phyloP scores from a whole-genome alignment of 192 early-diverging fungal species.

The Phlyctochytrium bullatum region DNA sequence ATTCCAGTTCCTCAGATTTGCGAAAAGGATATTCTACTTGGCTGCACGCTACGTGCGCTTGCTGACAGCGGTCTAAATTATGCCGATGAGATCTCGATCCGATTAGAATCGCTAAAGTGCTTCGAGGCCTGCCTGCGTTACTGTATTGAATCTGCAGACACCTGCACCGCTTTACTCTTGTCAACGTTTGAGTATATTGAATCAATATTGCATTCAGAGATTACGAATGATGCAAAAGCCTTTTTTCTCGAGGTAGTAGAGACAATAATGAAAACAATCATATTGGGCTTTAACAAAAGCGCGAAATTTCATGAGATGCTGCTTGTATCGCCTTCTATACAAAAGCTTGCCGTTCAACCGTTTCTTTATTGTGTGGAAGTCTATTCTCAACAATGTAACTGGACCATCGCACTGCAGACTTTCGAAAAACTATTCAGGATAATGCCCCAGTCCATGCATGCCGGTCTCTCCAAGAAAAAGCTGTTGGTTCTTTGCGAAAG shows the following conservation, averaged over 20 bases:
- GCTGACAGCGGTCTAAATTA: slow-evolving; percentile 7
- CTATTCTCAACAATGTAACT: slow-evolving; percentile 9
- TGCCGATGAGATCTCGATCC: slow-evolving; percentile 1
- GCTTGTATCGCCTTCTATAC: not conserved
- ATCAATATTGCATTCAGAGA: not conserved
- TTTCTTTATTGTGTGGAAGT: slow-evolving; percentile 9
- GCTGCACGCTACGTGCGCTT: slow-evolving; percentile 1
- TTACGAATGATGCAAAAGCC: not conserved
- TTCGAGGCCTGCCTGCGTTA: not conserved
- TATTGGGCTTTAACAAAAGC: slow-evolving; percentile 5
- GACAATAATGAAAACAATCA: slow-evolving; percentile 1
- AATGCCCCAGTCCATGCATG: slow-evolving; percentile 10
- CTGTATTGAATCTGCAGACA: not conserved
- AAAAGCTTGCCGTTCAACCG: slow-evolving; percentile 4
- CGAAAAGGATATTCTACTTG: slow-evolving; percentile 7
- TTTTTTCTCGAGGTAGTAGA: slow-evolving; percentile 4
- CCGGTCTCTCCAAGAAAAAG: slow-evolving; percentile 7
- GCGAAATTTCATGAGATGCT: slow-evolving; percentile 7
- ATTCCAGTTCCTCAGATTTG: not conserved
- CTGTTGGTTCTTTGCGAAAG: slow-evolving; percentile 7
- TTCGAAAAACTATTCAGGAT: slow-evolving; percentile 16
- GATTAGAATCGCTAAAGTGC: not conserved
- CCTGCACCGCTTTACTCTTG: not conserved
- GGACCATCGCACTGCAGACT: slow-evolving; percentile 4
- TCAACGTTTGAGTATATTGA: not conserved